Conservation (phyloP, 805 yeast species). For the Wickerhamomyces canadensis region DNA sequence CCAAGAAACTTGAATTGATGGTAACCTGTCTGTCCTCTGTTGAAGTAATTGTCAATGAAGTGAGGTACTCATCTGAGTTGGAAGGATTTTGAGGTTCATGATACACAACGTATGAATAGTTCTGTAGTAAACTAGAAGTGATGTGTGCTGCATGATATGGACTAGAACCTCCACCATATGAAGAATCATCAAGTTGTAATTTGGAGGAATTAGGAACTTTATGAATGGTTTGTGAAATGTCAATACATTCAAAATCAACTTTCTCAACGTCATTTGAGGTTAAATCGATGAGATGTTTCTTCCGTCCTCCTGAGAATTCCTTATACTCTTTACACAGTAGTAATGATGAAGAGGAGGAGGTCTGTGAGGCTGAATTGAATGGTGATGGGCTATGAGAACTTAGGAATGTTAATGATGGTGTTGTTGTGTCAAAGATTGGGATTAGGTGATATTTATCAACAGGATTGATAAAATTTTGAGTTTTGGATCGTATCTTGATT, state of each 20-base stretch:
- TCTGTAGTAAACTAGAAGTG: slow-evolving; percentile 31
- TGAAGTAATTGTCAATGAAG: slow-evolving; percentile 7
- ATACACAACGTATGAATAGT: slow-evolving; percentile 47
- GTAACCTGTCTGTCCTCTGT: background rate
- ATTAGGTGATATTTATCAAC: slow-evolving; percentile 1
- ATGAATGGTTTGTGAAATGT: slow-evolving; percentile 32
- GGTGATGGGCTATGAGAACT: slow-evolving; percentile 1
- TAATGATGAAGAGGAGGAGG: slow-evolving; percentile 5
- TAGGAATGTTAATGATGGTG: slow-evolving; percentile 4
- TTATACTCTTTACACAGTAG: slow-evolving; percentile 8
- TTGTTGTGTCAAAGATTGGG: slow-evolving; percentile 1
- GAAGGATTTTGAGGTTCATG: slow-evolving; percentile 28
- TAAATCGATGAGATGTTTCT: background rate
- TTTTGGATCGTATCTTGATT: slow-evolving; percentile 3
- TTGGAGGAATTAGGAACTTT: slow-evolving; percentile 46
- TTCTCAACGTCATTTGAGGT: background rate
- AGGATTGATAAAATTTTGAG: background rate
- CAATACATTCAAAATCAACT: slow-evolving; percentile 34
- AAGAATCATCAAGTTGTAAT: slow-evolving; percentile 42
- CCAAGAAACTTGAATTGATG: slow-evolving; percentile 3
- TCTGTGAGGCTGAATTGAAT: background rate
- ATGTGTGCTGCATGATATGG: slow-evolving; percentile 48
- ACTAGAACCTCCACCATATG: slow-evolving; percentile 40
- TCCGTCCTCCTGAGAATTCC: background rate
- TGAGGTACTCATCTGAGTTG: background rate